Conservation (phyloP, 257 asterid genomes). For the Nicotiana noctiflora region DNA sequence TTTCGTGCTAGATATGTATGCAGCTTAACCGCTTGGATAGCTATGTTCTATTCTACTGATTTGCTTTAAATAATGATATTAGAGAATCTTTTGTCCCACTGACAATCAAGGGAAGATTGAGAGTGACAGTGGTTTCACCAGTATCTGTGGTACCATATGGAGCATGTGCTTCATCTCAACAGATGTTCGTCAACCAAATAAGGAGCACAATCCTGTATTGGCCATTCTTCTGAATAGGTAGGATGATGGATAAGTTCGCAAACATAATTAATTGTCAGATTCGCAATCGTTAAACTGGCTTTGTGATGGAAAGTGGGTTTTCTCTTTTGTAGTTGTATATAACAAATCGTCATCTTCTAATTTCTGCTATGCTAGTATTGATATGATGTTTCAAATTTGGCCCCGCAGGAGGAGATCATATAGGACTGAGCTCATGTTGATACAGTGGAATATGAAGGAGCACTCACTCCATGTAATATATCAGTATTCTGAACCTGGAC, state of each 20-base stretch:
- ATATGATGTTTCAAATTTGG: background rate
- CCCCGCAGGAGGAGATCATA: slow-evolving; percentile 66
- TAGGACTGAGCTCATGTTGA: slow-evolving; percentile 69
- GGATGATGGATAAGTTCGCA: slow-evolving; percentile 11
- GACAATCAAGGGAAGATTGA: slow-evolving; percentile 53
- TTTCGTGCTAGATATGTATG: background rate
- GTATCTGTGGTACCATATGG: slow-evolving; percentile 92
- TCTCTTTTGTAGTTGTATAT: slow-evolving; percentile 17
- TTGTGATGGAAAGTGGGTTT: background rate
- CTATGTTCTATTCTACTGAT: slow-evolving; percentile 14
- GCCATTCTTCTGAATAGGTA: slow-evolving; percentile 93
- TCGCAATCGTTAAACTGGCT: slow-evolving; percentile 10
- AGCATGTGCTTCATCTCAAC: slow-evolving; percentile 97
- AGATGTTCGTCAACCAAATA: slow-evolving; percentile 37
- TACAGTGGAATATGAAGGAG: slow-evolving; percentile 72
- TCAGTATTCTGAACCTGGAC: slow-evolving; percentile 81
- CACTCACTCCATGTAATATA: slow-evolving; percentile 51
- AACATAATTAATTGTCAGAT: slow-evolving; percentile 12
- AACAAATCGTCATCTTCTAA: background rate
- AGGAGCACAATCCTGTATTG: slow-evolving; percentile 57
- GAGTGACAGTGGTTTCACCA: slow-evolving; percentile 42
- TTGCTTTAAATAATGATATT: slow-evolving; percentile 17
- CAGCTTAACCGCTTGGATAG: background rate
- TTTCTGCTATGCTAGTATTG: slow-evolving; percentile 1
- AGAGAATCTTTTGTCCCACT: slow-evolving; percentile 67